Evolutionary conservation across 495 filamentous ascomycete species (phyloP).

Genomic region (Amphirosellinia nigrospora): DNA sequence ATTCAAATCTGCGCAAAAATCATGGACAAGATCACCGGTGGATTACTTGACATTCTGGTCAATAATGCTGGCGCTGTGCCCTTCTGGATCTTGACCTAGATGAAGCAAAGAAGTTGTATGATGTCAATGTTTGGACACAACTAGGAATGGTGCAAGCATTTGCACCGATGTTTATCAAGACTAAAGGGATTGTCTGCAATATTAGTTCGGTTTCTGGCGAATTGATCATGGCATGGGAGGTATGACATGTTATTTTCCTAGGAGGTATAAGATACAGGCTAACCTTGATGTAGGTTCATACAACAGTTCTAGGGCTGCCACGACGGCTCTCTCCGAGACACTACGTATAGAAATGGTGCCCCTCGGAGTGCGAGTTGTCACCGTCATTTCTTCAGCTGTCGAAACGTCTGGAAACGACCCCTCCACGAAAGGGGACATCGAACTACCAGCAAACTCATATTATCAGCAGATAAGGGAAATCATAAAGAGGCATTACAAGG

Average conservation of each 20-base stretch:
- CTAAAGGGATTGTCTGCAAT: slow-evolving; percentile 53
- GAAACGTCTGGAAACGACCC: slow-evolving; percentile 25
- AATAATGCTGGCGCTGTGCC: slow-evolving; percentile 55
- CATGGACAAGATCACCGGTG: slow-evolving; percentile 36
- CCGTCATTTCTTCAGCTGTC: slow-evolving; percentile 34
- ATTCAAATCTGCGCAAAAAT: slow-evolving; percentile 31
- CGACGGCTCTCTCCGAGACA: slow-evolving; percentile 66
- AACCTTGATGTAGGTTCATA: slow-evolving; percentile 50
- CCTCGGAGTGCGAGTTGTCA: slow-evolving; percentile 51
- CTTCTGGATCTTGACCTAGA: slow-evolving; percentile 51
- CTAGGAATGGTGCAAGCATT: slow-evolving; percentile 57
- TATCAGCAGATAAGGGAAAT: slow-evolving; percentile 9
- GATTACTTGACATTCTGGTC: slow-evolving; percentile 53
- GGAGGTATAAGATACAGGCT: slow-evolving; percentile 25
- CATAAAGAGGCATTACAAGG: not conserved
- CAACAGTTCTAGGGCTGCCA: slow-evolving; percentile 68
- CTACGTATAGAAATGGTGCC: slow-evolving; percentile 62
- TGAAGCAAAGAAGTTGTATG: slow-evolving; percentile 49
- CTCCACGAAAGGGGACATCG: not conserved
- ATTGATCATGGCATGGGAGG: slow-evolving; percentile 27
- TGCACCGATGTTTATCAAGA: slow-evolving; percentile 49
- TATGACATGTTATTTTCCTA: slow-evolving; percentile 25
- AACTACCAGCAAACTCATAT: slow-evolving; percentile 3
- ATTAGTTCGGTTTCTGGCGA: slow-evolving; percentile 41
- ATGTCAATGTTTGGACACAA: slow-evolving; percentile 57